Base-by-base conservation (phyloP, 768 basidiomycete species). In the Kwoniella europaea region DNA sequence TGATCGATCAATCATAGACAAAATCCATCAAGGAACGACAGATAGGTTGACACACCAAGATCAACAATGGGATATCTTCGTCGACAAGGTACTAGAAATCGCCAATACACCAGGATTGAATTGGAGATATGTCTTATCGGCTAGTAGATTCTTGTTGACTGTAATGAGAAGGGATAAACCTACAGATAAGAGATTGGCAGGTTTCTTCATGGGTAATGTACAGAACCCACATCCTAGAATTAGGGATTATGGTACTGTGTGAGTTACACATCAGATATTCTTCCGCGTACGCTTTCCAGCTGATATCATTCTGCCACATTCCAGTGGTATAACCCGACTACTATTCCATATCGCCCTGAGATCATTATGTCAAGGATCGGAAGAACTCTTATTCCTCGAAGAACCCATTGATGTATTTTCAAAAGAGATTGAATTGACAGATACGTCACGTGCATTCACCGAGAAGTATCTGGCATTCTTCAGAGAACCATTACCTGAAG, bases 321-420 rank as follows among this genome's bases (percentile, higher is more conserved):
- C 4, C 71, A 92, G 91, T 69, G 91, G 89, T 10, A 82, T 92
- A 27, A 87, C 89, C 18, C 91, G 90, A 78, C 78, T 92, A 46
- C 85, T 89, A 53, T 86, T 87, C 43, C 88, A 89, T 75, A 86
- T 92, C 79, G 93, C 93, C 83, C 88, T 92, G 68, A 88, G 92
- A 68, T 91, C 89, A 9, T 91, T 91, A 76, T 88, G 91, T 44
- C 85, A 85, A 74, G 88, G 79, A 0, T 85, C 86, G 13, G 88
- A 90, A 50, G 90, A 91, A 66, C 86, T 90, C 69, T 84, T 94
- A 18, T 88, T 88, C 10, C 82, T 91, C 4, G 88, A 88, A 73
- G 86, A 86, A 53, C 88, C 88, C 66, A 86, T 86, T 69, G 93
- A 94, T 77, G 92, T 91, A 1, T 86, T 93, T 52, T 88, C 88